Conservation (phyloP, 495 filamentous ascomycete genomes). For the Cudoniella acicularis region DNA sequence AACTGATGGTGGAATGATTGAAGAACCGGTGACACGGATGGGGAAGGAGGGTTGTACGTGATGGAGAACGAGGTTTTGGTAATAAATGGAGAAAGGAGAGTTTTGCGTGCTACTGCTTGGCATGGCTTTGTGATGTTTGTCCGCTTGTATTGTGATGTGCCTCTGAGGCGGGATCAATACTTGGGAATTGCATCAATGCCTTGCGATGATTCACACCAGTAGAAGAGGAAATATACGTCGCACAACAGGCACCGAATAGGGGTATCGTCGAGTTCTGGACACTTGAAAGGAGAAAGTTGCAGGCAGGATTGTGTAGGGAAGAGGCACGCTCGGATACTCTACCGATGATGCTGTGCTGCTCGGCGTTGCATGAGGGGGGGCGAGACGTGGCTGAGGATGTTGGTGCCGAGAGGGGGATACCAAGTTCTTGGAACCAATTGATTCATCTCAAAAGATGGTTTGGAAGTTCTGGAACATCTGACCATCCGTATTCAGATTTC, state of each 20-base stretch:
- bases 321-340: not conserved
- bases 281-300: not conserved
- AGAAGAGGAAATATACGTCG: not conserved
- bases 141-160: not conserved
- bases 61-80: too few species aligned
- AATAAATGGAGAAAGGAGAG: too few species aligned
- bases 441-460: too few species aligned
- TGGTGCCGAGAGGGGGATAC: not conserved
- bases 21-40: not conserved
- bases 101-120: too few species aligned
- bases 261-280: not conserved
- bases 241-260: not conserved
- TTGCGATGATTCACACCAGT: not conserved
- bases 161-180: not conserved
- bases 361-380: too few species aligned
- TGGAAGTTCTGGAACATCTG: too few species aligned
- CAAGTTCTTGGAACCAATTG: not conserved
- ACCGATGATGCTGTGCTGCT: not conserved
- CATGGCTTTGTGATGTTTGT: too few species aligned
- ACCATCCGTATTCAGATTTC: too few species aligned
- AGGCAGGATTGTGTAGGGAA: not conserved
- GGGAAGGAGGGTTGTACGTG: not conserved
- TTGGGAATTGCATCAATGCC: not conserved
- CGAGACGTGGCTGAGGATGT: not conserved
- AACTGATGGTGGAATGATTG: not conserved